phyloP scores from a whole-genome alignment of 768 basidiomycete genomes.

The Leucocoprinus birnbaumii region DNA sequence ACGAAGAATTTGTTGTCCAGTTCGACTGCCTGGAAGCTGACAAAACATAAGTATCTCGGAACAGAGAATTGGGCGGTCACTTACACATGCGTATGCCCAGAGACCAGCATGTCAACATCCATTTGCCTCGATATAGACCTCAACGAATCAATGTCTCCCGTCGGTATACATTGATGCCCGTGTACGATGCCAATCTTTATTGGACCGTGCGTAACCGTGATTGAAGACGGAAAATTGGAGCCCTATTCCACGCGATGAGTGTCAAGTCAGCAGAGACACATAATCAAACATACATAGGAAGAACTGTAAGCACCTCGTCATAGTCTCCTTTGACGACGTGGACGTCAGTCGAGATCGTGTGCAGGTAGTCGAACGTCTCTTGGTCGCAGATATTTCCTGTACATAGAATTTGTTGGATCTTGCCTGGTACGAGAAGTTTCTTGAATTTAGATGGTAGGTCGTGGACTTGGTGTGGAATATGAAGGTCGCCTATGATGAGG shows the following conservation, averaged over 20 bases:
- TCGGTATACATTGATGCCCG: slow-evolving; percentile 91
- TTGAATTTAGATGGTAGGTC: slow-evolving; percentile 96
- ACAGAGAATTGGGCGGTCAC: slow-evolving; percentile 23
- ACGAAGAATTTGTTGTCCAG: slow-evolving; percentile 91
- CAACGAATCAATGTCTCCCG: slow-evolving; percentile 90
- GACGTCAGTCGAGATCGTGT: slow-evolving; percentile 90
- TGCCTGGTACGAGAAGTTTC: slow-evolving; percentile 94
- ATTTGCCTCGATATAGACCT: slow-evolving; percentile 88
- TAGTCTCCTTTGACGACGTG: slow-evolving; percentile 92
- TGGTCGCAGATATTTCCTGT: slow-evolving; percentile 97
- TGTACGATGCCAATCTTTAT: slow-evolving; percentile 92
- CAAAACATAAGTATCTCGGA: neutral
- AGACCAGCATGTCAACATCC: slow-evolving; percentile 95
- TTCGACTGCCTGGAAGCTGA: slow-evolving; percentile 91
- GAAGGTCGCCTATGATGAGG: slow-evolving; percentile 94
- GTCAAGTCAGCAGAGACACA: neutral
- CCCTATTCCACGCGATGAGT: slow-evolving; percentile 34
- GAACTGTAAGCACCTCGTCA: slow-evolving; percentile 65
- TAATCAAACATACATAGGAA: neutral
- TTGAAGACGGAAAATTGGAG: slow-evolving; percentile 72
- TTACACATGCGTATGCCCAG: slow-evolving; percentile 93
- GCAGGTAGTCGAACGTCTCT: slow-evolving; percentile 95
- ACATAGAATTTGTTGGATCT: slow-evolving; percentile 96
- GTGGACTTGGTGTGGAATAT: slow-evolving; percentile 88
- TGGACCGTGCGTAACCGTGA: slow-evolving; percentile 77